Evolutionary conservation across 768 basidiomycete species (phyloP).

Genomic region (Bullera alba): DNA sequence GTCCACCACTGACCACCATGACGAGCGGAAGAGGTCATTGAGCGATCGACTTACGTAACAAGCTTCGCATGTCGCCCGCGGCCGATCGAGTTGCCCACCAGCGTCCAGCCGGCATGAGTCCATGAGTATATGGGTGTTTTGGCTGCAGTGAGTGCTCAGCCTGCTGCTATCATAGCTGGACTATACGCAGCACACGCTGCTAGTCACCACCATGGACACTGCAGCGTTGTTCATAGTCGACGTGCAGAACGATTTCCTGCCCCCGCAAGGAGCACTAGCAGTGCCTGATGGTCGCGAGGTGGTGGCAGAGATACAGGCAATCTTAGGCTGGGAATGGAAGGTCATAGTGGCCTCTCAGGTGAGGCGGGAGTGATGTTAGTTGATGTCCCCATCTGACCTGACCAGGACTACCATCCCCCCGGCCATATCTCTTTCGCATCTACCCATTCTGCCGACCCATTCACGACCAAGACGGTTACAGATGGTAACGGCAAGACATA

Average conservation of each 20-base stretch:
- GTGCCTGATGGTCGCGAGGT: conserved; percentile 59
- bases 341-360: conserved; percentile 49
- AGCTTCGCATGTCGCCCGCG: too few species aligned
- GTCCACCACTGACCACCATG: too few species aligned
- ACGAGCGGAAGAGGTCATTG: too few species aligned
- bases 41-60: too few species aligned
- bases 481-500: conserved; percentile 23
- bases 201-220: too few species aligned
- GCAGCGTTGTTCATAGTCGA: conserved; percentile 65
- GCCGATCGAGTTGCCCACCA: too few species aligned
- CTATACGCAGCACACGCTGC: too few species aligned
- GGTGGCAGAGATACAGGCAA: conserved; percentile 54
- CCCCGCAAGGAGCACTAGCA: conserved; percentile 59
- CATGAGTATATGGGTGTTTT: too few species aligned
- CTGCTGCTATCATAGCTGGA: too few species aligned
- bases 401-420: conserved; percentile 49
- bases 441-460: conserved; percentile 49
- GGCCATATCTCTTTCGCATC: conserved; percentile 67
- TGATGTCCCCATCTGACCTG: neutral
- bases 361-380: conserved; percentile 7
- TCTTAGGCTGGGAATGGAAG: conserved; percentile 52
- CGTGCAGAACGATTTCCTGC: conserved; percentile 77
- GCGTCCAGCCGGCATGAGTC: too few species aligned
- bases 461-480: conserved; percentile 47
- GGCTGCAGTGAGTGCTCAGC: too few species aligned